Percentiles rank a stretch among this genome's conserved stretches.
phyloP scores from a whole-genome alignment of 2,329 filamentous ascomycete genomes.

The Beauveria scarabaeidicola region DNA sequence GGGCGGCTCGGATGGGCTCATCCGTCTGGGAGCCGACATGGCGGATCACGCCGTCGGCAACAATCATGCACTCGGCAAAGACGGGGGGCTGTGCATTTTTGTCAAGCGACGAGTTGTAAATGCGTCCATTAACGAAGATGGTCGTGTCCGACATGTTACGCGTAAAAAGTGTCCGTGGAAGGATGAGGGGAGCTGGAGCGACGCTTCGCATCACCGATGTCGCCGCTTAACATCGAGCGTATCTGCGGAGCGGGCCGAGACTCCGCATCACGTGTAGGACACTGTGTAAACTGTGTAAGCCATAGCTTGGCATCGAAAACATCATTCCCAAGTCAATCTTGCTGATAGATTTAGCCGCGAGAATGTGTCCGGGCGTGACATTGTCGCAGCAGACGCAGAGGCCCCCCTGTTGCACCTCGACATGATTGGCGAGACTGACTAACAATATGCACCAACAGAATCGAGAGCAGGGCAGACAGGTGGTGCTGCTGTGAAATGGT shows the following conservation, averaged over 20 bases:
- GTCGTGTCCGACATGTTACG: neutral
- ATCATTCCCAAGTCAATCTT: neutral
- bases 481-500: too few relatives aligned
- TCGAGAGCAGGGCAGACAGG: too few relatives aligned
- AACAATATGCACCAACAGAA: too few relatives aligned
- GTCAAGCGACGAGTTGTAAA: conserved; percentile 14
- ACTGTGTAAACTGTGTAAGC: neutral
- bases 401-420: too few relatives aligned
- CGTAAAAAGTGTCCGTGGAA: too few relatives aligned
- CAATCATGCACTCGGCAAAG: conserved; percentile 26
- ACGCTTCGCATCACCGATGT: conserved; percentile 5
- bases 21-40: conserved; percentile 25
- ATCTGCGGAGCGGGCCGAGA: conserved; percentile 1
- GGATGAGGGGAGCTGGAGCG: neutral
- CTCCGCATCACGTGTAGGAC: conserved; percentile 9
- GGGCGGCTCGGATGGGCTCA: conserved; percentile 17
- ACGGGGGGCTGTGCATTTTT: conserved; percentile 15
- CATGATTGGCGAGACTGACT: neutral
- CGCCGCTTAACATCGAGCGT: conserved; percentile 3
- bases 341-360: neutral
- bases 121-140: conserved; percentile 16
- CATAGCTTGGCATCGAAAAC: neutral
- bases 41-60: conserved; percentile 26
- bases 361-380: too few relatives aligned
- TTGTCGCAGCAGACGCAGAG: too few relatives aligned